Base-by-base conservation (phyloP, 768 basidiomycete genomes). In the Cystobasidium tubakii region DNA sequence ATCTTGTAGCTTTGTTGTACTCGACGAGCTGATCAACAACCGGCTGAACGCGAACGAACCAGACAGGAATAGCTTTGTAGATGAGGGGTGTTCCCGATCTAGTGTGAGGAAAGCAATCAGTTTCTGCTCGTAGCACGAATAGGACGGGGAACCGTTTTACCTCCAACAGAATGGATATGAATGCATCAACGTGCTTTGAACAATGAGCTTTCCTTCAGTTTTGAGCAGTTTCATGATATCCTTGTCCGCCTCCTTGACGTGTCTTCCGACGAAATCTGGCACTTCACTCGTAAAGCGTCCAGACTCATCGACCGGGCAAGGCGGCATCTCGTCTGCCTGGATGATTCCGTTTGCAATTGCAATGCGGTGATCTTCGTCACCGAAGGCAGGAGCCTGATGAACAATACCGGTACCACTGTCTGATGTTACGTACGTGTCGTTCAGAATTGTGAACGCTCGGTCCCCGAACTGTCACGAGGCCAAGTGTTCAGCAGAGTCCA, bases 151-250 rank as follows among this genome's bases (percentile, higher is more conserved):
- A 25, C 19, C n/a, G 39, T 74, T 80, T 39, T 74, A 91, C 90
- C 93, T 87, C 96, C 96, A 98, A 81, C 96, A 99, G 85, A 88
- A 96, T 13, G 96, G 96, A 80, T 99, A 98, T 76, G 88, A 88
- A 82, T 98, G 96, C 79, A 86, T 89, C 70, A 93, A 77, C 25
- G 89, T 92, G 1, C 89, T 88, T 79, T 94, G 91, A 10, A 90
- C 89, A 75, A 99, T 87, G 66, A 99, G 85, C 60, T 91, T 86
- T 13, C 91, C 91, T 78, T 90, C 90, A 60, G 87, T 85, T 81
- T 96, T 95, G 75, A 99, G 82, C 27, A 87, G 84, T 80, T 93
- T 95, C 83, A 92, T 90, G 78, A 99, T 96, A 53, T 88, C 88
- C 80, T 93, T 90, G 82, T 99, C 96, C 67, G 96, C 96, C 7